Percentiles rank a stretch among this genome's conserved stretches.
Conservation (phyloP, 495 filamentous ascomycete species). For the Daldinia vernicosa region DNA sequence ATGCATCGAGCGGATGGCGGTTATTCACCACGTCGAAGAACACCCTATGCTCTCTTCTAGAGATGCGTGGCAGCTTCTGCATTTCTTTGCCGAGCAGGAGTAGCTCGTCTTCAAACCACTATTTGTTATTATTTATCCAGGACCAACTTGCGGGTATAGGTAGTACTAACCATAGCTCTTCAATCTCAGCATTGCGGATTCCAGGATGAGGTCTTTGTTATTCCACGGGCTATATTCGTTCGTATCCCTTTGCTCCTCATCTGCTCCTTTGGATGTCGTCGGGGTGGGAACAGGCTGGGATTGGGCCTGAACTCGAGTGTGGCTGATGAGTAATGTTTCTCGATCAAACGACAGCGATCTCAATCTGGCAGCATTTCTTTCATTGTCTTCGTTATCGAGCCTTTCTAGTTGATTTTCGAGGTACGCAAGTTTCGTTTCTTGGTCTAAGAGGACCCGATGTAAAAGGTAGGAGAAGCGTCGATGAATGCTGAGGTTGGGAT, state of each 20-base stretch:
- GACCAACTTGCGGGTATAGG: background rate
- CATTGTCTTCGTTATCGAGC: conserved; percentile 19
- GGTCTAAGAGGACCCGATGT: conserved; percentile 21
- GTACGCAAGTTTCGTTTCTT: conserved; percentile 24
- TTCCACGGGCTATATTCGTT: conserved; percentile 8
- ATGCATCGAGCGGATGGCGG: background rate
- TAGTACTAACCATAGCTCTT: conserved; percentile 12
- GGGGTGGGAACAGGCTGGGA: background rate
- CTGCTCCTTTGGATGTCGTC: background rate
- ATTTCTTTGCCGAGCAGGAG: conserved; percentile 13
- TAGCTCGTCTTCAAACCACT: conserved; percentile 11
- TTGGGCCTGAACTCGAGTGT: background rate
- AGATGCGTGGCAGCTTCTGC: conserved; percentile 17
- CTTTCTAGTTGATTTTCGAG: conserved; percentile 21
- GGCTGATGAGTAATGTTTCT: conserved; percentile 2
- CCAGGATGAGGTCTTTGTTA: conserved; percentile 20
- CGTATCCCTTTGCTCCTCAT: background rate
- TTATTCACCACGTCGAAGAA: conserved; percentile 8
- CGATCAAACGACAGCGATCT: conserved; percentile 2
- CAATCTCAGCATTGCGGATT: conserved; percentile 3
- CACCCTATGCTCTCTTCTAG: conserved; percentile 4
- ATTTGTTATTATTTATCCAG: conserved; percentile 6
- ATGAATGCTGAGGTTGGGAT: conserved; percentile 8
- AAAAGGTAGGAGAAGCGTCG: conserved; percentile 16
- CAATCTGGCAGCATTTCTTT: background rate